Evolutionary conservation across 2,329 filamentous ascomycete species (phyloP), one percentile per base, ranked within the genome.

Genomic region (Xylaria hypoxylon): DNA sequence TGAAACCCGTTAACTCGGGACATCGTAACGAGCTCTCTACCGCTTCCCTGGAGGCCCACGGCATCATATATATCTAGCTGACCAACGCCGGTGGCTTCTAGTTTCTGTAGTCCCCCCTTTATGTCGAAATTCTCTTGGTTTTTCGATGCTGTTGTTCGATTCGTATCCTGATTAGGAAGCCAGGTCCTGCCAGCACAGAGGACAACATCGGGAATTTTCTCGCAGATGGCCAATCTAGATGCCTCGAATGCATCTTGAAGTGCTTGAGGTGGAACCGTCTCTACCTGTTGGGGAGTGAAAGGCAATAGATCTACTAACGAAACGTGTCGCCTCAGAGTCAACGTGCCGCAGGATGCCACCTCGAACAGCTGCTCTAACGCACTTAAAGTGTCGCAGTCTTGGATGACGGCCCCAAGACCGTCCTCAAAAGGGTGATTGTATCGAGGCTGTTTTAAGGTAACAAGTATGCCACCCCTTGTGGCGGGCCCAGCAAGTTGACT

Each of bases 281-380:
- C 33, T 26, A 26, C 17, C 5, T 8, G 11, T 17, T 57, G 31
- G 6, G 60, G 35, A n/a, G 52, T 62, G 33, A 62, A 62, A 8
- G 60, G 60, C 15, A 62, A 33, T 42, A 62, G 17, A 15, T 62
- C 60, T 8, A 62, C 19, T 7, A 62, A 31, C 13, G 60, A 62
- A 15, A 62, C 24, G 13, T 57, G 17, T 11, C 44, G 17, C 8
- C 19, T 17, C 5, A 62, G 2, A 26, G 17, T 62, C 26, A 62
- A 17, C 5, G 52, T 57, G 13, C 44, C 44, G 13, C 60, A 62
- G 3, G 60, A 62, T 35, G 60, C 60, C n/a, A 13, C 11, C 3
- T 24, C 13, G 33, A 62, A 62, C 24, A 62, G 19, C 22, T 57
- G 17, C 3, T 62, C 28, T 3, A 62, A 26, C 8, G 60, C 33